Percentiles rank a stretch among this genome's conserved stretches.
Conservation (phyloP, 352 stramenopile species). For the Pythium coloratum region DNA sequence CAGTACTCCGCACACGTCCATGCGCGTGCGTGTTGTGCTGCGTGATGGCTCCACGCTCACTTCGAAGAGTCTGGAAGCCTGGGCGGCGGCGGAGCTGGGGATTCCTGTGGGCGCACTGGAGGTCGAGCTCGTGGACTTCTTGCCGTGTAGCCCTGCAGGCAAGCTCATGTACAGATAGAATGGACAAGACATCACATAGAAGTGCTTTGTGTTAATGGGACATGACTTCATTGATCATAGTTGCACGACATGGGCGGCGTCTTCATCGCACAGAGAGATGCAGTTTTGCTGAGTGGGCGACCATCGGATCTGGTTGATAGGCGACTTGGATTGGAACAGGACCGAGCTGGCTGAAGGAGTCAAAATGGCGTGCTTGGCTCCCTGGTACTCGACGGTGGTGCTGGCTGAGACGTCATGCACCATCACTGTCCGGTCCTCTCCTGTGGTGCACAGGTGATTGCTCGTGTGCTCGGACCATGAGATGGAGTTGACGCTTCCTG, state of each 20-base stretch:
- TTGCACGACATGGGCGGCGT: slow-evolving; percentile 95
- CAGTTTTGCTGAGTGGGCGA: slow-evolving; percentile 93
- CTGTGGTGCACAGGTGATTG: slow-evolving; percentile 95
- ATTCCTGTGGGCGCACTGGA: slow-evolving; percentile 40
- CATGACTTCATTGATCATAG: slow-evolving; percentile 25
- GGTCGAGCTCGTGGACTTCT: slow-evolving; percentile 58
- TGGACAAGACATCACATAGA: background rate
- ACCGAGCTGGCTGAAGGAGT: slow-evolving; percentile 36
- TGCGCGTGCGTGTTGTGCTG: slow-evolving; percentile 23
- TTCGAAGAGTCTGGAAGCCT: slow-evolving; percentile 5
- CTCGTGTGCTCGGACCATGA: slow-evolving; percentile 94
- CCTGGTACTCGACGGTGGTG: slow-evolving; percentile 32
- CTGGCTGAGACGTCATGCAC: slow-evolving; percentile 93
- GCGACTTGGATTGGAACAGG: slow-evolving; percentile 63
- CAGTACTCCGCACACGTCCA: slow-evolving; percentile 3
- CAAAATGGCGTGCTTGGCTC: slow-evolving; percentile 20
- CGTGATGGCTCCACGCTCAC: slow-evolving; percentile 4
- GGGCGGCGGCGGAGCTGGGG: slow-evolving; percentile 33
- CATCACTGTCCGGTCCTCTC: slow-evolving; percentile 94
- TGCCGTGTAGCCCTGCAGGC: slow-evolving; percentile 80
- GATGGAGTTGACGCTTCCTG: slow-evolving; percentile 93
- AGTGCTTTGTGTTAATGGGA: background rate
- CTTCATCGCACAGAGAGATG: slow-evolving; percentile 94
- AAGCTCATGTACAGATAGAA: slow-evolving; percentile 82
- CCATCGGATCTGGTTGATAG: slow-evolving; percentile 90